These are phyloP conservation scores for Metroxylon sagu DNA, from an alignment of 176 grass and related monocot genomes.

Conservation along the genomic window DNA sequence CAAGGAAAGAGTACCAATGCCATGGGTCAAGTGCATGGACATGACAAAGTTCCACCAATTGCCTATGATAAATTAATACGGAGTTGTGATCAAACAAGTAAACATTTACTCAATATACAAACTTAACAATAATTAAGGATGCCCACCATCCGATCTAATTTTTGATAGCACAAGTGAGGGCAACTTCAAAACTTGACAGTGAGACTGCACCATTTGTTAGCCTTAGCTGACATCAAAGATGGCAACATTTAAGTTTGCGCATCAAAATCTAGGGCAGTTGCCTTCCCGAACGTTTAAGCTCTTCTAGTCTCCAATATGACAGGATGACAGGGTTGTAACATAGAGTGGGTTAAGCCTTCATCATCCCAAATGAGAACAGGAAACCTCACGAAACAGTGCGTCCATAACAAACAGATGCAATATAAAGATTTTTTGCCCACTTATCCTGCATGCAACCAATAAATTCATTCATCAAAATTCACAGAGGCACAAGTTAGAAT, in stretches of 20 bases:
- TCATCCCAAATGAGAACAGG: slow-evolving; percentile 7
- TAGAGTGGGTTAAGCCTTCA: neutral
- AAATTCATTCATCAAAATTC: neutral
- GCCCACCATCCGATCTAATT: slow-evolving; percentile 10
- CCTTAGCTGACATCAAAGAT: neutral
- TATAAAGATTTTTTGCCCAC: slow-evolving; percentile 89
- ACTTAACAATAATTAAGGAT: slow-evolving; percentile 12
- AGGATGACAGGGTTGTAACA: neutral
- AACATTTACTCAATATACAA: slow-evolving; percentile 4
- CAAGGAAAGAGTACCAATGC: neutral
- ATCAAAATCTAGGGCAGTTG: neutral
- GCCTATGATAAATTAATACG: neutral
- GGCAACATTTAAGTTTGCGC: neutral
- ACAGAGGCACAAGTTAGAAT: too few relatives aligned
- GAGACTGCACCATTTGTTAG: neutral
- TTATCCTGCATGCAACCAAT: slow-evolving; percentile 68
- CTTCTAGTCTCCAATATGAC: slow-evolving; percentile 23
- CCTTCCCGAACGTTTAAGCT: slow-evolving; percentile 13
- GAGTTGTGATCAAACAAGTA: neutral
- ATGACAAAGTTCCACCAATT: neutral
- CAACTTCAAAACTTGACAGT: slow-evolving; percentile 5
- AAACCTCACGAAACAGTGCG: slow-evolving; percentile 79
- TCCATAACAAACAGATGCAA: slow-evolving; percentile 91
- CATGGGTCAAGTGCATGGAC: neutral
- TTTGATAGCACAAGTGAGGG: slow-evolving; percentile 2